A percentile compares a stretch with the other conserved stretches of the same genome.
phyloP scores from a whole-genome alignment of 164 flowering plant genomes.

The Annona cherimola region DNA sequence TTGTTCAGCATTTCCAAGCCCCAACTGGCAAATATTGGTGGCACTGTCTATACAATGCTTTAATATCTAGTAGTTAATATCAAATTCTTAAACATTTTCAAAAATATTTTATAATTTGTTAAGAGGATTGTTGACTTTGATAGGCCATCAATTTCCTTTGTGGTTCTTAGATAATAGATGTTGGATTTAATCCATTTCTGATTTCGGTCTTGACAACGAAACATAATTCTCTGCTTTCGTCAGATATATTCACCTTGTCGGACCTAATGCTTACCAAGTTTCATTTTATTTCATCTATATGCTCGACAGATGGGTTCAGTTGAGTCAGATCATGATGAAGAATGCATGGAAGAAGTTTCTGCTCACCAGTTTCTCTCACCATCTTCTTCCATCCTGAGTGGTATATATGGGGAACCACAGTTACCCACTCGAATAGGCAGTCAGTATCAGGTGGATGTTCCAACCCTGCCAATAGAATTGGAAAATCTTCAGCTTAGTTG shows the following conservation, averaged over 20 bases:
- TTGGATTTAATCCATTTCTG: background rate
- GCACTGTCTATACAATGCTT: background rate
- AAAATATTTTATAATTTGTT: no score
- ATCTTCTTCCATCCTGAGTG: conserved; percentile 24
- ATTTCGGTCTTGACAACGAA: background rate
- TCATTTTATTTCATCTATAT: background rate
- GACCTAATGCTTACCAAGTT: background rate
- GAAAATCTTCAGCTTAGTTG: conserved; percentile 14
- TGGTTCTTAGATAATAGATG: background rate
- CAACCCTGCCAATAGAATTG: conserved; percentile 26
- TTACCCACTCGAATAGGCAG: conserved; percentile 65
- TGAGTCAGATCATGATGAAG: conserved; percentile 20
- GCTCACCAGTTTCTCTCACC: conserved; percentile 26
- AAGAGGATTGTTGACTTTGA: background rate
- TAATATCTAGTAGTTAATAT: no score
- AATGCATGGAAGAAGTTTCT: conserved; percentile 22
- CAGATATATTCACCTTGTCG: background rate
- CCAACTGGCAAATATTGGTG: background rate
- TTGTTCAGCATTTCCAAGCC: background rate
- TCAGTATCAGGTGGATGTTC: conserved; percentile 72
- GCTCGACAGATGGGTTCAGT: conserved; percentile 37
- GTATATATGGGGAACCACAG: conserved; percentile 41
- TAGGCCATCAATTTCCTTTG: background rate
- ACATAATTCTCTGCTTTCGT: background rate
- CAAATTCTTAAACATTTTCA: background rate